A percentile compares a stretch with the other conserved stretches of the same genome.
phyloP scores from a whole-genome alignment of 495 filamentous ascomycete genomes.

The Aspergillus avenaceus region DNA sequence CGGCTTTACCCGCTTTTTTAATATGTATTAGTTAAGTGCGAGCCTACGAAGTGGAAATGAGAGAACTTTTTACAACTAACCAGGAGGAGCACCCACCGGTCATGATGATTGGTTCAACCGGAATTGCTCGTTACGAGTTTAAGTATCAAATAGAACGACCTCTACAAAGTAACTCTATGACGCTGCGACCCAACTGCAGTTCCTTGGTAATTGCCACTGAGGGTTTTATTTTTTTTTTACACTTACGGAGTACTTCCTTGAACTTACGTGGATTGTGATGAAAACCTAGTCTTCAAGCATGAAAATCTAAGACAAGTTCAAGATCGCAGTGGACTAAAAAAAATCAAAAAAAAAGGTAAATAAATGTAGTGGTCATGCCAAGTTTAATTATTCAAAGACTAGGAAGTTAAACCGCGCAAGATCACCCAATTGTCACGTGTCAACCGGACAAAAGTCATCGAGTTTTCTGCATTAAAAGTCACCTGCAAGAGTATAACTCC shows the following conservation, averaged over 20 bases:
- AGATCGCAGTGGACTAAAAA: background rate
- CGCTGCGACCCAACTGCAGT: background rate
- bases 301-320: too few species aligned
- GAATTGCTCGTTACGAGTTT: background rate
- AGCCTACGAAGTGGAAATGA: background rate
- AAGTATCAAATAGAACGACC: background rate
- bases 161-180: background rate
- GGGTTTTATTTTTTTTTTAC: too few species aligned
- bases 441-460: background rate
- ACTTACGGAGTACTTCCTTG: too few species aligned
- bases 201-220: too few species aligned
- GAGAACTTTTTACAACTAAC: background rate
- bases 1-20: constrained; percentile 10
- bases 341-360: background rate
- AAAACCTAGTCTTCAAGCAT: too few species aligned
- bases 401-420: too few species aligned
- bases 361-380: background rate
- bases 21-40: background rate
- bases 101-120: background rate
- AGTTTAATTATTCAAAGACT: too few species aligned
- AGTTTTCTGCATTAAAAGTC: too few species aligned
- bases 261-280: too few species aligned
- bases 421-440: background rate
- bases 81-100: background rate
- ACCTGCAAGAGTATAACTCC: too few species aligned